phyloP scores from a whole-genome alignment of 441 rosid species.

The Metrosideros polymorpha region DNA sequence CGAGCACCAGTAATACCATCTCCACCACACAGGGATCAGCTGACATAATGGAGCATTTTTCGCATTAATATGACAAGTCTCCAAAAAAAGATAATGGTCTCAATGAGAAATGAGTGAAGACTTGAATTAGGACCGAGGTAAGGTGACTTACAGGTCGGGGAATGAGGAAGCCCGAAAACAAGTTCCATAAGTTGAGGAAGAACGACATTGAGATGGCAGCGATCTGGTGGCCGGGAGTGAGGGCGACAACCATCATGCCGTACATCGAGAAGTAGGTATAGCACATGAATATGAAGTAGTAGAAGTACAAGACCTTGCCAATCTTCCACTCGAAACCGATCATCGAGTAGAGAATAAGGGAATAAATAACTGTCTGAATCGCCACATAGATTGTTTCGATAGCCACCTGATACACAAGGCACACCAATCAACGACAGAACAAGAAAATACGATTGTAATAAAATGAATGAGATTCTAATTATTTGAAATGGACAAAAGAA shows the following conservation, averaged over 20 bases:
- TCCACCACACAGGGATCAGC: conserved; percentile 5
- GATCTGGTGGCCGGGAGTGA: background rate
- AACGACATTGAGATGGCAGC: background rate
- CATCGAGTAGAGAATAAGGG: background rate
- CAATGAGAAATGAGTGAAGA: background rate
- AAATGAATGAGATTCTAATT: background rate
- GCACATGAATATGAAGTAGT: conserved; percentile 3
- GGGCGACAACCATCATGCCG: background rate
- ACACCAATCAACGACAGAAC: background rate
- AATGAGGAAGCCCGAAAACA: background rate
- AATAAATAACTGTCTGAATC: background rate
- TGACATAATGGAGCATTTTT: background rate
- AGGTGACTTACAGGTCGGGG: background rate
- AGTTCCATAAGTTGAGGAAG: background rate
- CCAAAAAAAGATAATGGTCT: background rate
- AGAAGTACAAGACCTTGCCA: background rate
- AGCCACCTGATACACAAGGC: background rate
- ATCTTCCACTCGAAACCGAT: background rate
- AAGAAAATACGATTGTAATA: background rate
- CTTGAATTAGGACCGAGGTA: background rate
- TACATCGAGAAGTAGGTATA: background rate
- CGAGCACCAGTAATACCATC: conserved; percentile 10
- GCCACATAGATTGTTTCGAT: conserved; percentile 1
- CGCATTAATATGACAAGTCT: background rate
- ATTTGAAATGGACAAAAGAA: background rate